Evolutionary conservation across 192 early-diverging fungal genomes (phyloP), one percentile per base, ranked within the genome.

Genomic region (Neocallimastix lanati): DNA sequence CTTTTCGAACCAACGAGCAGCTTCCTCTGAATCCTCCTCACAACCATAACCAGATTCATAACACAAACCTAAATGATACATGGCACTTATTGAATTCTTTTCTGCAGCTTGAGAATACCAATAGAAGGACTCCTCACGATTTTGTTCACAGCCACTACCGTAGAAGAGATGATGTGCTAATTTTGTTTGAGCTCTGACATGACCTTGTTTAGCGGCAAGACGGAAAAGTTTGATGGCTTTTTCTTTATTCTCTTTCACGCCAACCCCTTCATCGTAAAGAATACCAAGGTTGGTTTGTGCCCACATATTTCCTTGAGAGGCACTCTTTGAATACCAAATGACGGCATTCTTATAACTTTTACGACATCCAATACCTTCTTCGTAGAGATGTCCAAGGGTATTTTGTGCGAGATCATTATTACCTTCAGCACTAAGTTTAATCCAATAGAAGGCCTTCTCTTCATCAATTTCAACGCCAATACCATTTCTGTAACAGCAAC

Each of bases 261-360:
- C 94, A 77, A 93, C 85, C 13, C 93, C 94, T 80, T 88, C 92
- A 28, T 90, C 88, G 79, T 91, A 89, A 81, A 93, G 94, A 78
- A 87, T 92, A 4, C 92, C 94, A n/a, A 94, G 86, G 79, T 94
- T 95, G 84, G 91, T 93, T 81, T 95, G 92, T 9, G 94, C 93
- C 30, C 30, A 33, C 30, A 33, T 33, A 11, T 33, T 33, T 33
- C 30, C n/a, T n/a, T n/a, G n/a, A n/a, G n/a, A n/a, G n/a, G n/a
- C n/a, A n/a, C n/a, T n/a, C n/a, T n/a, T n/a, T n/a, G n/a, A n/a
- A n/a, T n/a, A n/a, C n/a, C n/a, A n/a, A n/a, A n/a, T n/a, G n/a
- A n/a, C n/a, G n/a, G n/a, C n/a, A n/a, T n/a, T n/a, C n/a, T n/a
- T n/a, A n/a, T n/a, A n/a, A n/a, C n/a, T n/a, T n/a, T n/a, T n/a